Conservation (phyloP, 257 asterid genomes). For the Ocimum tenuiflorum region DNA sequence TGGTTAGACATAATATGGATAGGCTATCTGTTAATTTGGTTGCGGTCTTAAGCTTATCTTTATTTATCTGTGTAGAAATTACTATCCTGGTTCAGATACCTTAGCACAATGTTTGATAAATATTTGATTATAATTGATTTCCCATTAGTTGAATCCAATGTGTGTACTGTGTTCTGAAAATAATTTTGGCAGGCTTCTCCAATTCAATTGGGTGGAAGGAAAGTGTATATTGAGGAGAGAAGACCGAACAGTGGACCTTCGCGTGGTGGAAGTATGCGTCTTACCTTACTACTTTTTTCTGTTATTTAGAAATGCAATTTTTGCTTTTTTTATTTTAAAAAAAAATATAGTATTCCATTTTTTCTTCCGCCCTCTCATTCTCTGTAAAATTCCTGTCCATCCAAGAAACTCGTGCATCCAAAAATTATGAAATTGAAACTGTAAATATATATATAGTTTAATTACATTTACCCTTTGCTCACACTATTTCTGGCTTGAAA, state of each 20-base stretch:
- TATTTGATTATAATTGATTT: not conserved
- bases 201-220: constrained; percentile 53
- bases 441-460: no score
- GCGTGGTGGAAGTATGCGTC: constrained; percentile 70
- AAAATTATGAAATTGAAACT: no score
- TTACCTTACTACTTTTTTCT: not conserved
- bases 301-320: not conserved
- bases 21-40: not conserved
- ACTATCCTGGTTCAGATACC: not conserved
- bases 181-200: constrained; percentile 59
- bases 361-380: not conserved
- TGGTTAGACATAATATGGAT: not conserved
- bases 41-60: not conserved
- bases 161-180: not conserved
- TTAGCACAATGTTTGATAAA: not conserved
- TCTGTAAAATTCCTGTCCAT: no score
- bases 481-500: no score
- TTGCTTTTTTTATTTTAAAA: not conserved
- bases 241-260: constrained; percentile 44
- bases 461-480: no score
- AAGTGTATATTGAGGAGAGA: constrained; percentile 72
- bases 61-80: not conserved
- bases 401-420: no score
- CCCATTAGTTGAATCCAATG: not conserved
- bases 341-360: not conserved